These are phyloP conservation scores for Globisporangium orthogonon DNA, from an alignment of 352 stramenopile genomes.

Conservation along the genomic window DNA sequence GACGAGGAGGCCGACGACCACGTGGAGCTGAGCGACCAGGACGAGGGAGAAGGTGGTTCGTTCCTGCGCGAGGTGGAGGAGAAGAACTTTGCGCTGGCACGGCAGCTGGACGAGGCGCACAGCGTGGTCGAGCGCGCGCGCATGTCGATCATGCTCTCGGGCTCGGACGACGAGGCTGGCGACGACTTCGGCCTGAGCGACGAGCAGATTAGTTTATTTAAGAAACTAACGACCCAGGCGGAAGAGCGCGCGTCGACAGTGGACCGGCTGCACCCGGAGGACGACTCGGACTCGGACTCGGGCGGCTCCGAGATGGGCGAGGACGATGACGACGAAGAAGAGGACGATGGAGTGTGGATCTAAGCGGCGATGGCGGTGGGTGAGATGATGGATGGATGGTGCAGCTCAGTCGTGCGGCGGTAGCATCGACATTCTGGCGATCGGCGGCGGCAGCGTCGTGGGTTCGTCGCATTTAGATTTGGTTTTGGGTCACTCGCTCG, in stretches of 20 bases:
- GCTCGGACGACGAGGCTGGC: constrained; percentile 65
- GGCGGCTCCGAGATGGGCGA: constrained; percentile 37
- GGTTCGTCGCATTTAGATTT: constrained; percentile 9
- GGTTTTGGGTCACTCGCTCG: background rate
- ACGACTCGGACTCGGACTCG: constrained; percentile 77
- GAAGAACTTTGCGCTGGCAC: constrained; percentile 81
- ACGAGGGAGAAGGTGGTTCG: constrained; percentile 33
- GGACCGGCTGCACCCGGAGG: constrained; percentile 68
- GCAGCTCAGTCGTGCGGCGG: background rate
- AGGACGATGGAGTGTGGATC: constrained; percentile 84
- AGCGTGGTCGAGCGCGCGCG: constrained; percentile 78
- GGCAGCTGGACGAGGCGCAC: constrained; percentile 77
- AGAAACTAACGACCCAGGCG: constrained; percentile 85
- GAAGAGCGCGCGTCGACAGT: constrained; percentile 85
- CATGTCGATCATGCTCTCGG: constrained; percentile 83
- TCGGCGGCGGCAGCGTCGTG: constrained; percentile 3
- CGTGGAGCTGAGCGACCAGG: constrained; percentile 58
- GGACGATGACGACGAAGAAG: constrained; percentile 39
- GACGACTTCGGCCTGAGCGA: constrained; percentile 56
- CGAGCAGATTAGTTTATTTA: constrained; percentile 89
- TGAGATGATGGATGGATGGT: too few species aligned
- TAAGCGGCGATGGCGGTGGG: constrained; percentile 24
- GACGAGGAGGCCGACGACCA: constrained; percentile 80
- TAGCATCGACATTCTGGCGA: too few species aligned
- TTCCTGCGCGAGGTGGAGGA: constrained; percentile 74